phyloP scores from a whole-genome alignment of 148 eudicot genomes.

The Persicaria tinctoria region DNA sequence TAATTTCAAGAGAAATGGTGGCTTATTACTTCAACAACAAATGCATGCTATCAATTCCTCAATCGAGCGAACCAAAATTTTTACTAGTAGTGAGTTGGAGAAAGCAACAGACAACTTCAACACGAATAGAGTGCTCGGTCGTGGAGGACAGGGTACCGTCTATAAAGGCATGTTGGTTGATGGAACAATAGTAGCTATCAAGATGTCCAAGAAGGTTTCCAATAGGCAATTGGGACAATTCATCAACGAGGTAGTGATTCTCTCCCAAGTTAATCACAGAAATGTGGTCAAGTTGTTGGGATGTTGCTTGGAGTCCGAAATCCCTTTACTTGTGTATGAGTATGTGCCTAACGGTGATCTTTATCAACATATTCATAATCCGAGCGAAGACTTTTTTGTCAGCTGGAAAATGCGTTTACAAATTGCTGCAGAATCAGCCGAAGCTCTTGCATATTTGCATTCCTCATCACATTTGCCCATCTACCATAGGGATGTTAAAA shows the following conservation, averaged over 20 bases:
- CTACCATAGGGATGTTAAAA: not conserved
- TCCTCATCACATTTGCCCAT: not conserved
- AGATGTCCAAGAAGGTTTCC: not conserved
- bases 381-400: not conserved
- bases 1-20: slow-evolving; percentile 11
- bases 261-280: not conserved
- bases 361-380: not conserved
- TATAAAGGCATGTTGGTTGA: not conserved
- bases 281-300: slow-evolving; percentile 4
- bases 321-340: no score
- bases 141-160: not conserved
- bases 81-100: slow-evolving; percentile 3
- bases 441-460: not conserved
- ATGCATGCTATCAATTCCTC: not conserved
- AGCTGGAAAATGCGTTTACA: not conserved
- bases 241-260: not conserved
- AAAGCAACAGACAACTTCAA: slow-evolving; percentile 1
- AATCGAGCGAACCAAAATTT: not conserved
- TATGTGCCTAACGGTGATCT: not conserved
- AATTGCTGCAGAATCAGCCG: not conserved
- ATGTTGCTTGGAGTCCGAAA: no score
- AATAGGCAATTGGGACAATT: not conserved
- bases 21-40: not conserved
- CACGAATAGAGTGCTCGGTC: not conserved
- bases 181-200: not conserved